Conservation (phyloP, 805 yeast species). For the Wickerhamiella hasegawae region DNA sequence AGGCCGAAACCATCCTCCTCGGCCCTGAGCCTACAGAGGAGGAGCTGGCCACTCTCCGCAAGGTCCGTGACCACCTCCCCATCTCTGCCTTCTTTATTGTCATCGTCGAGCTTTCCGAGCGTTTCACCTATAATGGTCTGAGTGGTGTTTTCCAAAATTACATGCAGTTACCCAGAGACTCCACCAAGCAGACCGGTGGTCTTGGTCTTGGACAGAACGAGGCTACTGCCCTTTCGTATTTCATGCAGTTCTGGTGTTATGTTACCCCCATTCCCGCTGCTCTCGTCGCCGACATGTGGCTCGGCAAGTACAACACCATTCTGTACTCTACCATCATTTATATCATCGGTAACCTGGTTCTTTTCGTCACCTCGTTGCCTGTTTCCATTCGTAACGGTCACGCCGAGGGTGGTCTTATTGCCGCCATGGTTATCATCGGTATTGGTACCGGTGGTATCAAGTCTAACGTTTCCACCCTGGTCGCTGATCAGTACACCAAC, state of each 20-base stretch:
- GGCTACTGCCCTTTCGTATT: constrained; percentile 58
- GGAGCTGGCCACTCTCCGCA: constrained; percentile 36
- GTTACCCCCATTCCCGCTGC: constrained; percentile 69
- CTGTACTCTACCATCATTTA: constrained; percentile 43
- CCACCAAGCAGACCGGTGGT: constrained; percentile 25
- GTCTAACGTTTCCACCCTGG: constrained; percentile 56
- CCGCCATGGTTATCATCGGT: constrained; percentile 46
- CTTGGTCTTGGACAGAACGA: constrained; percentile 42
- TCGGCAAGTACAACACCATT: constrained; percentile 60
- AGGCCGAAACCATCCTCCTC: not conserved
- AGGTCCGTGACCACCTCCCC: constrained; percentile 37
- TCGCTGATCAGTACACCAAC: constrained; percentile 59
- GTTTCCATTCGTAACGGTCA: constrained; percentile 28
- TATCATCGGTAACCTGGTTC: constrained; percentile 42
- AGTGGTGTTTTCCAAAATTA: constrained; percentile 65
- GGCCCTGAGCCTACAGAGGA: constrained; percentile 31
- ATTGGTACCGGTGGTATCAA: constrained; percentile 72
- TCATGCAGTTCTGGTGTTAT: constrained; percentile 72
- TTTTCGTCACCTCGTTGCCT: constrained; percentile 58
- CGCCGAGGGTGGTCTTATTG: constrained; percentile 41
- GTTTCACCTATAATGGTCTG: constrained; percentile 68
- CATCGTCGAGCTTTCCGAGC: constrained; percentile 62
- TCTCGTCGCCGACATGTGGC: constrained; percentile 53
- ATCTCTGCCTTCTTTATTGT: constrained; percentile 44
- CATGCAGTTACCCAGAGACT: constrained; percentile 35